Conservation (phyloP, 2,329 filamentous ascomycete species). For the Lizonia empirigonia region DNA sequence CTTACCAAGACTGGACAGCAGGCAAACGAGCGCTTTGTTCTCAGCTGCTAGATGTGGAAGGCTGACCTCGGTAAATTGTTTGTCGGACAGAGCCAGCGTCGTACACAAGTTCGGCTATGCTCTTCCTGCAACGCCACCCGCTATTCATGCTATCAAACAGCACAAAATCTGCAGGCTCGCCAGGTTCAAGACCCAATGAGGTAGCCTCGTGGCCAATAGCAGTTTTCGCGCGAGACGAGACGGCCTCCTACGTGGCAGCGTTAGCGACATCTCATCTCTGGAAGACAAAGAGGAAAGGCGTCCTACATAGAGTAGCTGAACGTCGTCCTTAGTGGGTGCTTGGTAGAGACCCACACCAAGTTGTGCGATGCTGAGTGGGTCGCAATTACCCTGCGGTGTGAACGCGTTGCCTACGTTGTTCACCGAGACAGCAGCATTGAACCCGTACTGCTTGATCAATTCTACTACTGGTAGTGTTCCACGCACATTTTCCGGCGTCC, state of each 20-base stretch:
- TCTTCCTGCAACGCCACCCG: slow-evolving; percentile 51
- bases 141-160: slow-evolving; percentile 47
- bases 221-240: slow-evolving; percentile 53
- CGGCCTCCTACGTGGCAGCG: slow-evolving; percentile 51
- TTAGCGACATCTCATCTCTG: slow-evolving; percentile 17
- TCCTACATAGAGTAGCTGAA: slow-evolving; percentile 63
- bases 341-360: slow-evolving; percentile 54
- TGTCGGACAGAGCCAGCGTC: slow-evolving; percentile 46
- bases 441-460: slow-evolving; percentile 63
- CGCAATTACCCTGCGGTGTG: slow-evolving; percentile 70
- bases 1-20: not conserved
- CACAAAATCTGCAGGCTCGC: slow-evolving; percentile 52
- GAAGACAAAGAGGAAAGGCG: slow-evolving; percentile 7
- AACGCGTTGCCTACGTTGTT: slow-evolving; percentile 80
- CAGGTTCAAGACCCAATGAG: slow-evolving; percentile 39
- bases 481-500: slow-evolving; percentile 54
- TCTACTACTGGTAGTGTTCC: slow-evolving; percentile 67
- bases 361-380: slow-evolving; percentile 67
- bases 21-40: not conserved
- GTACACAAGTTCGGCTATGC: slow-evolving; percentile 53
- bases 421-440: slow-evolving; percentile 67
- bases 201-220: slow-evolving; percentile 49
- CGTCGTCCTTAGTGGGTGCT: slow-evolving; percentile 64
- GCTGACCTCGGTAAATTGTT: slow-evolving; percentile 37
- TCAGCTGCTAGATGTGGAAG: not conserved